Percentiles rank a stretch among this genome's conserved stretches.
Evolutionary conservation across 2,329 filamentous ascomycete species (phyloP).

Genomic region (Amauroascus niger): DNA sequence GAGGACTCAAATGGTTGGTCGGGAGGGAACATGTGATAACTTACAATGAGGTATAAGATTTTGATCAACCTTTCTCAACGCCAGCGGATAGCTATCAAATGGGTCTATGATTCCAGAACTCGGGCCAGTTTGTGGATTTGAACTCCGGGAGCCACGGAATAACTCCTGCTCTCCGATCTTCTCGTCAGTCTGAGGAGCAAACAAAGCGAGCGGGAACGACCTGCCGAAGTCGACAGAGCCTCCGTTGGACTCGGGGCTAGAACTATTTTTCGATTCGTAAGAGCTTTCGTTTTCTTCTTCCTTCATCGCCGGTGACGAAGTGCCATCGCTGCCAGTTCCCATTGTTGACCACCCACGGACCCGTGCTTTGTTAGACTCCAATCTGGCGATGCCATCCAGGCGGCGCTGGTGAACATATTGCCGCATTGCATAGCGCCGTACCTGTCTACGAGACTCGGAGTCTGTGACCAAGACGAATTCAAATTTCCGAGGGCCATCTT

Average conservation of each 20-base stretch:
- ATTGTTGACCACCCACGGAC: conserved; percentile 21
- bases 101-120: conserved; percentile 21
- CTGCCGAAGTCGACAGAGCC: background rate
- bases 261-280: background rate
- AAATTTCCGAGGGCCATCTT: conserved; percentile 22
- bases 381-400: conserved; percentile 26
- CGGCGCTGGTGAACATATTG: conserved; percentile 29
- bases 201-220: background rate
- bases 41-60: conserved; percentile 28
- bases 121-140: conserved; percentile 17
- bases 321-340: background rate
- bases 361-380: conserved; percentile 25
- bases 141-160: conserved; percentile 3
- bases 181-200: background rate
- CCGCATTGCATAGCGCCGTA: conserved; percentile 31
- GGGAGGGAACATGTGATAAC: conserved; percentile 8
- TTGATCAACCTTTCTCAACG: conserved; percentile 21
- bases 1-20: background rate
- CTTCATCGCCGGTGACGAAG: background rate
- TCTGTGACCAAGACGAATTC: conserved; percentile 29
- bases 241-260: background rate
- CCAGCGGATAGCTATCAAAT: conserved; percentile 25
- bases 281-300: conserved; percentile 1
- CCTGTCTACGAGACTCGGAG: conserved; percentile 26
- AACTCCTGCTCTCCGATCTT: background rate